These are phyloP conservation scores for Beta macrorhiza DNA, from an alignment of 179 eudicot species.

Conservation along the genomic window DNA sequence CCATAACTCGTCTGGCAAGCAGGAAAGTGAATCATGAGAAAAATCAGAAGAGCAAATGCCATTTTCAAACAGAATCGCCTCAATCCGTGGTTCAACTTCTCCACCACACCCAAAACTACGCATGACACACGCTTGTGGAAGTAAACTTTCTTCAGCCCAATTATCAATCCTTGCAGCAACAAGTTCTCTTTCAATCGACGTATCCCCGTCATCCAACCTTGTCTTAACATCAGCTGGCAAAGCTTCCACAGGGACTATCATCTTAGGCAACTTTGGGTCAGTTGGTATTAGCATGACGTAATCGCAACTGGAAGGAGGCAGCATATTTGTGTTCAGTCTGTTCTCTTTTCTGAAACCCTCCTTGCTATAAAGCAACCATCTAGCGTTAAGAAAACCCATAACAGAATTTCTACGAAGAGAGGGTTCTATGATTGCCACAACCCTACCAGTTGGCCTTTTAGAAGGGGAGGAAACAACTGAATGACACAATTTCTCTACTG, in stretches of 20 bases:
- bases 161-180: slow-evolving; percentile 63
- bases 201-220: slow-evolving; percentile 62
- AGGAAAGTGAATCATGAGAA: slow-evolving; percentile 60
- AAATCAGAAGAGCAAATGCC: slow-evolving; percentile 54
- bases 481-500: slow-evolving; percentile 55
- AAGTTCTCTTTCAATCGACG: slow-evolving; percentile 65
- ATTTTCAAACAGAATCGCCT: slow-evolving; percentile 75
- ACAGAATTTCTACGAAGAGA: slow-evolving; percentile 61
- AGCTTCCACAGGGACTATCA: slow-evolving; percentile 57
- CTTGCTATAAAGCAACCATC: slow-evolving; percentile 46
- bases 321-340: slow-evolving; percentile 40
- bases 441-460: slow-evolving; percentile 84
- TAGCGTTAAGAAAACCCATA: slow-evolving; percentile 68
- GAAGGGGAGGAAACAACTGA: slow-evolving; percentile 50
- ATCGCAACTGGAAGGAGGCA: slow-evolving; percentile 33
- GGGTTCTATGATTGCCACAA: slow-evolving; percentile 66
- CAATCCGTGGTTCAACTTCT: slow-evolving; percentile 76
- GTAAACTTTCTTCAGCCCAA: slow-evolving; percentile 61
- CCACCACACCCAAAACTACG: slow-evolving; percentile 73
- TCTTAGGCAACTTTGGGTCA: slow-evolving; percentile 76
- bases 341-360: slow-evolving; percentile 42
- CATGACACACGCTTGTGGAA: slow-evolving; percentile 64
- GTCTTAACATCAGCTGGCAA: slow-evolving; percentile 60
- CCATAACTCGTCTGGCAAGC: slow-evolving; percentile 68
- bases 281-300: slow-evolving; percentile 60